Percentiles rank a stretch among this genome's conserved stretches.
Conservation (phyloP, 257 asterid genomes). For the Pogostemon cablin region DNA sequence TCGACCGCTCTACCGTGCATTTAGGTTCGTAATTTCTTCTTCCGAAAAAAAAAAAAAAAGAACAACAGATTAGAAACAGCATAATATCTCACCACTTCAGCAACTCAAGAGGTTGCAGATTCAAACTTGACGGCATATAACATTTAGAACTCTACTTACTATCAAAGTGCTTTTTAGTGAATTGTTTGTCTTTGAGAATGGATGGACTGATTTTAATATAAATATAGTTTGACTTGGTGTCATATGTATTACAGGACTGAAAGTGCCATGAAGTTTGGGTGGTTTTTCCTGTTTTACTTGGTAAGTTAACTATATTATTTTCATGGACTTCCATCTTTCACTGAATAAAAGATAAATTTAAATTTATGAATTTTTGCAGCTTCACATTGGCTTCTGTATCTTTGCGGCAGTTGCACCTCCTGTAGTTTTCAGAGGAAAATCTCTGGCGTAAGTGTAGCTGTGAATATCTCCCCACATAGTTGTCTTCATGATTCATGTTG, state of each 20-base stretch:
- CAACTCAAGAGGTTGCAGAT: neutral
- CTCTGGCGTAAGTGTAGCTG: conserved; percentile 71
- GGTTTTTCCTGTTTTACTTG: conserved; percentile 94
- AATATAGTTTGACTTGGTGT: conserved; percentile 27
- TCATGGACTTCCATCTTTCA: conserved; percentile 3
- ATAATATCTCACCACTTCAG: neutral
- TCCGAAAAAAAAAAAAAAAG: conserved; percentile 21
- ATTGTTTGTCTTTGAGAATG: conserved; percentile 7
- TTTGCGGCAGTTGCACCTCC: conserved; percentile 99
- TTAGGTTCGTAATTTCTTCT: conserved; percentile 55
- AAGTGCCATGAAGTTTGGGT: conserved; percentile 83
- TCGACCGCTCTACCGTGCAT: conserved; percentile 94
- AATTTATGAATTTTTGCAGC: conserved; percentile 53
- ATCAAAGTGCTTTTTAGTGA: neutral
- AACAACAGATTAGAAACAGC: neutral
- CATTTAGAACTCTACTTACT: conserved; percentile 1
- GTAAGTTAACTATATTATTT: conserved; percentile 41
- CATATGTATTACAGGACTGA: conserved; percentile 66
- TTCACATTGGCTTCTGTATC: conserved; percentile 84
- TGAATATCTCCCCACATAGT: neutral
- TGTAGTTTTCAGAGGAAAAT: conserved; percentile 88
- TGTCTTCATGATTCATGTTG: neutral
- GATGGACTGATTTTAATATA: conserved; percentile 13
- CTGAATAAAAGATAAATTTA: conserved; percentile 19
- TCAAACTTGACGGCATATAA: conserved; percentile 3